A percentile compares a stretch with the other conserved stretches of the same genome.
Evolutionary conservation across 1,139 yeast species (phyloP).

Genomic region (Yamadazyma diddensiae): DNA sequence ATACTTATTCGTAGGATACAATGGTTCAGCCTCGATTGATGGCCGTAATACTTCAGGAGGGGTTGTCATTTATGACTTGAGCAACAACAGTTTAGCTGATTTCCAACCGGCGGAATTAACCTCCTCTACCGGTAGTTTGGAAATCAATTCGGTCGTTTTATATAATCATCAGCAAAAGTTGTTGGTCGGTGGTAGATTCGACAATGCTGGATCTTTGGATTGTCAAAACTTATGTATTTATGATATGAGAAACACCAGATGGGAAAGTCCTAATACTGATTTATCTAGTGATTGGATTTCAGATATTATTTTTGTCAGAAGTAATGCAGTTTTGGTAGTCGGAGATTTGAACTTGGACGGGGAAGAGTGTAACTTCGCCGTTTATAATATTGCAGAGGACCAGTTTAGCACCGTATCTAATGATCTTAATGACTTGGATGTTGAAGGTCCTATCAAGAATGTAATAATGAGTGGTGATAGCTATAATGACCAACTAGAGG

Average conservation of each 20-base stretch:
- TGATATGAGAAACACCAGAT: conserved; percentile 52
- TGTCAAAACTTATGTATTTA: conserved; percentile 71
- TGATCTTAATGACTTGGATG: conserved; percentile 5
- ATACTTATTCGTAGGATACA: conserved; percentile 49
- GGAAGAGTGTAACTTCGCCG: conserved; percentile 37
- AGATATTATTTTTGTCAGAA: conserved; percentile 50
- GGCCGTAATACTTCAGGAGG: conserved; percentile 35
- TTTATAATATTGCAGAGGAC: conserved; percentile 48
- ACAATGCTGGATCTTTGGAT: conserved; percentile 52
- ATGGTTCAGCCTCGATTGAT: conserved; percentile 38
- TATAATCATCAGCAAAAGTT: conserved; percentile 50
- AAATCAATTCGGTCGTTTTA: conserved; percentile 52
- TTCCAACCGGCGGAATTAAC: conserved; percentile 50
- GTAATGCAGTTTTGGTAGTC: conserved; percentile 53
- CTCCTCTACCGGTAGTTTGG: conserved; percentile 24
- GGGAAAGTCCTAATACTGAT: conserved; percentile 46
- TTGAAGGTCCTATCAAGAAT: conserved; percentile 18
- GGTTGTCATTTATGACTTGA: conserved; percentile 50
- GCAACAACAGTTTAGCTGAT: conserved; percentile 31
- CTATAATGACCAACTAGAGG: conserved; percentile 29
- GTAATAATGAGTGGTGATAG: conserved; percentile 41
- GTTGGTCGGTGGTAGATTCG: conserved; percentile 77
- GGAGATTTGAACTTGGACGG: conserved; percentile 55
- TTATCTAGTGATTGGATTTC: conserved; percentile 53
- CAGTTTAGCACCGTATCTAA: conserved; percentile 17